Evolutionary conservation across 805 yeast species (phyloP).

Genomic region (Wickerhamomyces tratensis): DNA sequence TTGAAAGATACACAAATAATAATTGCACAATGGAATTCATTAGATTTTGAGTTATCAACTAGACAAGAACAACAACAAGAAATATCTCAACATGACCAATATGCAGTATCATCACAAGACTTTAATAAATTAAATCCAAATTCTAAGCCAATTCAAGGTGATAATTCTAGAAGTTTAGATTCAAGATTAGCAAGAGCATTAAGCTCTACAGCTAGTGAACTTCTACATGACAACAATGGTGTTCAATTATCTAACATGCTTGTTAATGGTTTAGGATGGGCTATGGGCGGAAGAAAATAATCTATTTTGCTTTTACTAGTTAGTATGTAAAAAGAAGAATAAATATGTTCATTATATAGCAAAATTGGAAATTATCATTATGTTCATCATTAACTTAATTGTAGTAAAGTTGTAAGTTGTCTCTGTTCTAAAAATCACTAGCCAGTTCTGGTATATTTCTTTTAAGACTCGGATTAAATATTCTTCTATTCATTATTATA

Average conservation of each 20-base stretch:
- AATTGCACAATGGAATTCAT: constrained; percentile 51
- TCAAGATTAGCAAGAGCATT: constrained; percentile 14
- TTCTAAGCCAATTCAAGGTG: not conserved
- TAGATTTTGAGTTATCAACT: constrained; percentile 31
- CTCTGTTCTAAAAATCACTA: too few relatives aligned
- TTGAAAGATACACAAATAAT: constrained; percentile 45
- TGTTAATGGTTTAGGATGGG: constrained; percentile 43
- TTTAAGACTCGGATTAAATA: too few relatives aligned
- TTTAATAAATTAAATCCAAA: not conserved
- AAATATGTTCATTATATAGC: too few relatives aligned
- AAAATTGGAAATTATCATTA: too few relatives aligned
- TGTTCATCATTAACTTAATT: too few relatives aligned
- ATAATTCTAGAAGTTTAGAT: constrained; percentile 6
- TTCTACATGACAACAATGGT: constrained; percentile 12
- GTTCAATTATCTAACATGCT: constrained; percentile 31
- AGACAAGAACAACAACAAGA: constrained; percentile 17
- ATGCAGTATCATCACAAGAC: constrained; percentile 8
- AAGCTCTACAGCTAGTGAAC: constrained; percentile 12
- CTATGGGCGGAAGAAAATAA: constrained; percentile 30
- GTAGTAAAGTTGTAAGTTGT: too few relatives aligned
- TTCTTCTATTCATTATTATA: too few relatives aligned
- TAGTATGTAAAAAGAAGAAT: too few relatives aligned
- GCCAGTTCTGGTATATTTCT: too few relatives aligned
- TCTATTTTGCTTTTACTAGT: not conserved
- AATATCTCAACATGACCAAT: too few relatives aligned